Evolutionary conservation across 2,329 filamentous ascomycete genomes (phyloP), one percentile per base, ranked within the genome.

Genomic region (Trichoderma brevicompactum): DNA sequence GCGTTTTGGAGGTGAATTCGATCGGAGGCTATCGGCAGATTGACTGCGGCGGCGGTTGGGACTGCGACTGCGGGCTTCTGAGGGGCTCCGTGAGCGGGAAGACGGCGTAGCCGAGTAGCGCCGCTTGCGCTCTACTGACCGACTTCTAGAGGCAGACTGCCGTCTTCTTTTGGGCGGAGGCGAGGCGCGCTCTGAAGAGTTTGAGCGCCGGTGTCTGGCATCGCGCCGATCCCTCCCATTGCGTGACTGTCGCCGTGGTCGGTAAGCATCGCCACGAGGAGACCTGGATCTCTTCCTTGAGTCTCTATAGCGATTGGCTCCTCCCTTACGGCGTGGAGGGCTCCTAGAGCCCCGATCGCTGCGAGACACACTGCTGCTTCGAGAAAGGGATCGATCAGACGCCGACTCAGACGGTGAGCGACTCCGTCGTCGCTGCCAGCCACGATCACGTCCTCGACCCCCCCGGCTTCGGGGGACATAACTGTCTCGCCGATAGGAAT

Each of bases 401-500:
- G 68, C 70, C 2, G 72, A 75, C 43, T 65, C 69, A 7, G 77
- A 77, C 8, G 74, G 76, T 2, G 82, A 82, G 6, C 71, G 74
- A 32, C 65, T 68, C 52, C 72, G 72, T 32, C 69, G 72, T 49
- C 72, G 69, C 50, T 69, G 69, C 48, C 80, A 79, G 23, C 79
- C 80, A 54, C 83, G 81, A 67, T 79, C 78, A 17, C 76, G 74
- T 28, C 74, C 74, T 28, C 74, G 74, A 7, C 74, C 75, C n/a
- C 77, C 77, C 52, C 80, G 80, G 55, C 79, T 80, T 68, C 80
- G 77, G 2, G 85, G 85, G 41, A 85, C 79, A 66, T 88, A 85
- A 66, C 81, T 81, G 68, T 87, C 84, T 54, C 84, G 79, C 10
- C 77, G 78, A 55, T 79, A 82, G 10, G 77, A 75, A 17, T 82